Conservation (phyloP, 106 monocot species). For the Alisma plantagoaquatica region DNA sequence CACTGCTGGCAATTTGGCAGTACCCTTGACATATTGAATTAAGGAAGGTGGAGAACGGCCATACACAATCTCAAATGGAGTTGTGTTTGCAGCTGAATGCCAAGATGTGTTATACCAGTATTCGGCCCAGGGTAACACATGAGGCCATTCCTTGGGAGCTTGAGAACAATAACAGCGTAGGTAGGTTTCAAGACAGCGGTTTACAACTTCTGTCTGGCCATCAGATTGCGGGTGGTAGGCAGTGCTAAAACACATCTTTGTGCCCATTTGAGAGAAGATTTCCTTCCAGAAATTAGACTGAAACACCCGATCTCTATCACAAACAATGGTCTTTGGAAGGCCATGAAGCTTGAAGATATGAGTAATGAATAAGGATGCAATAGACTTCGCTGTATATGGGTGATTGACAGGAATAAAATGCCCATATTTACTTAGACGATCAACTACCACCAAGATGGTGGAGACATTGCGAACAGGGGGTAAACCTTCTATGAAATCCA, state of each 20-base stretch:
- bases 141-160: not conserved
- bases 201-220: not conserved
- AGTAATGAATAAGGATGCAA: conserved; percentile 2
- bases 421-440: conserved; percentile 2
- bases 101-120: conserved; percentile 3
- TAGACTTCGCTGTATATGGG: not conserved
- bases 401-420: conserved; percentile 14
- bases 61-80: conserved; percentile 2
- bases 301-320: conserved; percentile 2
- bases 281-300: conserved; percentile 4
- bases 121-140: not conserved
- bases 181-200: conserved; percentile 7
- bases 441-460: conserved; percentile 9
- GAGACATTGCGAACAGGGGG: not conserved
- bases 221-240: conserved; percentile 1
- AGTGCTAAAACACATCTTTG: not conserved
- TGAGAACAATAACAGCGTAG: not conserved
- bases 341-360: conserved; percentile 1
- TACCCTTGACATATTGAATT: not conserved
- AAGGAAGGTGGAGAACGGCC: not conserved
- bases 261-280: not conserved
- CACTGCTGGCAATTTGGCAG: not conserved
- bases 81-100: not conserved
- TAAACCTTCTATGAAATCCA: conserved; percentile 20
- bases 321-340: conserved; percentile 2